Base-by-base conservation (phyloP, 768 basidiomycete genomes). In the Pleurotus cornucopiae region DNA sequence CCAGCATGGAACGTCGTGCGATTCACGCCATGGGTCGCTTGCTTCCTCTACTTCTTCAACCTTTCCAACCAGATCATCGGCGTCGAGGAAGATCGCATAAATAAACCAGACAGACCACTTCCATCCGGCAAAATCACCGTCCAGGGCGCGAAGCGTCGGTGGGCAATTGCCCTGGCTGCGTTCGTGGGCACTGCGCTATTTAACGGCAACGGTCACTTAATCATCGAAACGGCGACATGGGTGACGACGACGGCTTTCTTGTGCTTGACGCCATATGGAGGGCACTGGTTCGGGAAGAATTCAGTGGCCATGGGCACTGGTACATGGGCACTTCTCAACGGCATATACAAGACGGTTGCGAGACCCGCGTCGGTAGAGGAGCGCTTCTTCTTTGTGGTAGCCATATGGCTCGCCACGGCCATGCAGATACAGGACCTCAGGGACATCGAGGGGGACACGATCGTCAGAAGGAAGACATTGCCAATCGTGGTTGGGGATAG, bases 91-190 rank as follows among this genome's bases (percentile, higher is more conserved):
- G 65, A 66, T 46, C 53, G 56, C 34, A 53, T 64, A 18, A 62
- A 66, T 54, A 66, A 66, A 55, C 65, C 65, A 0, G 60, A 64
- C 45, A 18, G 65, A 41, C 64, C 65, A 2, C 56, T 66, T 21
- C 58, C 61, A 2, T 63, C 62, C 3, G 65, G 62, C 9, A 56
- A 55, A 39, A 58, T 65, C 44, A 63, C 61, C 4, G 18, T 61
- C 26, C 26, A 44, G n/a, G 59, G 56, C 1, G 62, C 64, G 9
- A 62, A 60, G 54, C 14, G 7, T 14, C 58, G 63, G 3, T 62
- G 61, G 58, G 45, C 40, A 1, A n/a, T 61, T 7, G 51, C 48
- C 5, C 39, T 58, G 5, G 34, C 39, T 12, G 38, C 23, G 9
- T 63, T 61, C 49, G 20, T 61, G 12, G 46, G 38, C 4, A 41